Base-by-base conservation (phyloP, 805 yeast species). In the Candida dendrica region DNA sequence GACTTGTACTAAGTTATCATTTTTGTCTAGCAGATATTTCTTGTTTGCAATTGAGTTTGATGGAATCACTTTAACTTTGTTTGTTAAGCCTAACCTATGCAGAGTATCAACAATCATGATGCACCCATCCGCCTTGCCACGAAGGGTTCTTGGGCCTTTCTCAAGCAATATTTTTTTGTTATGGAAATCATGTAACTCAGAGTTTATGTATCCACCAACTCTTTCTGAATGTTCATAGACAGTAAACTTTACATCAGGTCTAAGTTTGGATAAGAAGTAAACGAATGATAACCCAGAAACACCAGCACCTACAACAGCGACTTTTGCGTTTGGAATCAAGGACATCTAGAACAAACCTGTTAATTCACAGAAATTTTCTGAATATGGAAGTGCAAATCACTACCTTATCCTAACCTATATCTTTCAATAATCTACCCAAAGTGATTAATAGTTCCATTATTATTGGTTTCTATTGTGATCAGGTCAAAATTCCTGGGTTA, bases 91-190 rank as follows among this genome's bases (percentile, higher is more conserved):
- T 39, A 84, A 60, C 29, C 58, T 55, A 16, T 54, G 43, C 43
- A 86, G 55, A 2, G 79, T 68, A 55, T 85, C 95, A 18, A 83
- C 62, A 7, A 85, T 74, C 20, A 86, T 53, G 26, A 83, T 63
- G 0, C 89, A 77, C 0, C 98, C 98, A 34, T 79, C 79, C 42
- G 88, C 84, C 6, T 76, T 76, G 0, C 96, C 95, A 45, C 96
- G 66, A 36, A 93, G 65, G 0, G 98, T 93, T 39, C 98, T 66
- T 0, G 98, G 98, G 0, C 98, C 98, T 47, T 81, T 83, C 53
- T 93, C 98, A 26, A 87, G 59, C 37, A 37, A 11, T 43, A 56
- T 33, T 47, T 47, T 11, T 55, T 66, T 22, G 52, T 52, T 55
- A 5, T 53, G 38, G 32, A 65, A 55, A n/a, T 51, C 49, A n/a